Evolutionary conservation across 2,329 filamentous ascomycete genomes (phyloP), one percentile per base, ranked within the genome.

Genomic region (Pezicula carpinea): DNA sequence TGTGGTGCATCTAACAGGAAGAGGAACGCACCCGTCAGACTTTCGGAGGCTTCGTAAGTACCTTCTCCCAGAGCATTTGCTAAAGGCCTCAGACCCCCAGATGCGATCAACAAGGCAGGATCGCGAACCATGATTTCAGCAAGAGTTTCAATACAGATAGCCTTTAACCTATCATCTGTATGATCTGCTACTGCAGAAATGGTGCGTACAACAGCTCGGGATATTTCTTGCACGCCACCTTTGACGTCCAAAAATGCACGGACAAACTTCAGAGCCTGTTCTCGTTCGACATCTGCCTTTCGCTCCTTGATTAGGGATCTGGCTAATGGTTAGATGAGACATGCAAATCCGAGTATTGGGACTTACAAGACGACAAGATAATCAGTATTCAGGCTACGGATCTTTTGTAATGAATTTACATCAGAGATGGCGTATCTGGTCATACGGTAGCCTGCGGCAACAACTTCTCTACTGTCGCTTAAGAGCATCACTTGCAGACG

Each of bases 231-330:
- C 7, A 95, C 84, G 10, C 93, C 93, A 53, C 90, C 89, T 63
- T 96, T 96, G 54, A 97, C 89, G 63, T 99, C 93, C 3, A 99
- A 73, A 61, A 99, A 99, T 8, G 91, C 89, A 49, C 93, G 82
- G 21, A 97, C 85, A 64, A 99, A 96, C 65, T 99, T 99, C 59
- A 99, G 73, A 11, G 93, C 93, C 68, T 99, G 93, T 66, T 99
- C 93, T 45, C 95, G 81, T 70, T 99, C 93, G 15, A 99, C 88
- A 57, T 92, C 91, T n/a, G 92, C 89, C 66, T 96, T 97, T 61
- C 87, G 86, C 65, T 97, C 93, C 64, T 97, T 97, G 54, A 95
- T 89, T 29, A 99, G 73, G 1, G 93, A 97, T 51, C 77, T 80
- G 48, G 22, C 2, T 18, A 51, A 15, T 11, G 26, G 48, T 63